A percentile compares a stretch with the other conserved stretches of the same genome.
Evolutionary conservation across 805 yeast species (phyloP).

Genomic region (Suhomyces prunicola): DNA sequence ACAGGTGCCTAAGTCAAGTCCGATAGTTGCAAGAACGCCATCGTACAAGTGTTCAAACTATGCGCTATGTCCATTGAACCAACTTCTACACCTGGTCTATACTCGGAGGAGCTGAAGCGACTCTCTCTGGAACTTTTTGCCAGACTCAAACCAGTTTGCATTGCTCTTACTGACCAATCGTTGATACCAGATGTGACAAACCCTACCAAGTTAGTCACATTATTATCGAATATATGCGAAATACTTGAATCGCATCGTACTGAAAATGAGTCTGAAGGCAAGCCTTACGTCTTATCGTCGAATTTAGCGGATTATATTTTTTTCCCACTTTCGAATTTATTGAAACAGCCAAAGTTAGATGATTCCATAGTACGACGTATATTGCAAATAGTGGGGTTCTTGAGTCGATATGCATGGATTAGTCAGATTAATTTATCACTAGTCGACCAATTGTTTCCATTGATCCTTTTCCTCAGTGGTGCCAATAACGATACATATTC

Average conservation of each 20-base stretch:
- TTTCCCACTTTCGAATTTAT: slow-evolving; percentile 34
- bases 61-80: not conserved
- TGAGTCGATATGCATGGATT: slow-evolving; percentile 30
- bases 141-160: slow-evolving; percentile 29
- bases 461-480: slow-evolving; percentile 24
- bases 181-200: not conserved
- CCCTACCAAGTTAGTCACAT: not conserved
- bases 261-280: not conserved
- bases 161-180: slow-evolving; percentile 15
- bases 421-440: slow-evolving; percentile 18
- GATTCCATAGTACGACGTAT: slow-evolving; percentile 20
- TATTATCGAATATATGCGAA: not conserved
- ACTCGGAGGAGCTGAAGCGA: slow-evolving; percentile 2
- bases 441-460: slow-evolving; percentile 35
- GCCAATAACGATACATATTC: slow-evolving; percentile 6
- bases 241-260: slow-evolving; percentile 15
- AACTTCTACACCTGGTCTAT: not conserved
- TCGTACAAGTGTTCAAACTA: not conserved
- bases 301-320: slow-evolving; percentile 41
- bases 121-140: slow-evolving; percentile 27
- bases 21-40: not conserved
- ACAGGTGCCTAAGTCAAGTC: not conserved
- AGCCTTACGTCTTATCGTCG: slow-evolving; percentile 22
- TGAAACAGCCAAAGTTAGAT: slow-evolving; percentile 25
- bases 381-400: slow-evolving; percentile 27